These are phyloP conservation scores for Citrus mangshanensis DNA, from an alignment of 345 rosid genomes.

Conservation along the genomic window DNA sequence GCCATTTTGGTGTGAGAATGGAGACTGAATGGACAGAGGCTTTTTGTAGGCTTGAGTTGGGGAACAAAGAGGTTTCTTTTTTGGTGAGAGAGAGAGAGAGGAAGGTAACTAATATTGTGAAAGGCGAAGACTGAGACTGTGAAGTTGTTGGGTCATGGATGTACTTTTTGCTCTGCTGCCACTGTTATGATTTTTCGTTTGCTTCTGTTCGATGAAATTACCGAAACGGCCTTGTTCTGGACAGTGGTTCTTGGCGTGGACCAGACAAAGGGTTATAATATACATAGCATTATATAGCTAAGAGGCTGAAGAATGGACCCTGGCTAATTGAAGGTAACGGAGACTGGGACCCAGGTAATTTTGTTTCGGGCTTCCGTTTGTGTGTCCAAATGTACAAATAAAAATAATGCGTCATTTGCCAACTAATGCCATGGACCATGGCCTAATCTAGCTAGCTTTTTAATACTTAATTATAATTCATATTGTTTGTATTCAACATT, in stretches of 20 bases:
- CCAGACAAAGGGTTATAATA: too few relatives aligned
- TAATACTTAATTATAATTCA: too few relatives aligned
- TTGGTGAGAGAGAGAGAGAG: background rate
- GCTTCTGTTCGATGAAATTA: background rate
- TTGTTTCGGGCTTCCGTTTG: background rate
- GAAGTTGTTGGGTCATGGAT: background rate
- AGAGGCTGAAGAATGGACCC: background rate
- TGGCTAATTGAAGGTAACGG: background rate
- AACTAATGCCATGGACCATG: background rate
- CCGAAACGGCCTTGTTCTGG: background rate
- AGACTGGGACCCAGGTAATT: background rate
- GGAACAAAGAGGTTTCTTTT: background rate
- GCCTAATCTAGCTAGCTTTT: background rate
- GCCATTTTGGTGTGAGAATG: constrained; percentile 11
- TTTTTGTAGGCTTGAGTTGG: background rate
- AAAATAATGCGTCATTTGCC: background rate
- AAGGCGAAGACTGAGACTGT: background rate
- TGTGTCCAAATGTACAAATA: background rate
- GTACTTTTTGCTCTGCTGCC: background rate
- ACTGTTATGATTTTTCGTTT: background rate
- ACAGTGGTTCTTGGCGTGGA: too few relatives aligned
- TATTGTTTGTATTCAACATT: too few relatives aligned
- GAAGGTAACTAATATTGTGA: background rate
- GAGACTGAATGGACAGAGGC: background rate
- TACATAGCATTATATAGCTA: too few relatives aligned